Evolutionary conservation across 495 filamentous ascomycete genomes (phyloP).

Genomic region (Penicillium silybi): DNA sequence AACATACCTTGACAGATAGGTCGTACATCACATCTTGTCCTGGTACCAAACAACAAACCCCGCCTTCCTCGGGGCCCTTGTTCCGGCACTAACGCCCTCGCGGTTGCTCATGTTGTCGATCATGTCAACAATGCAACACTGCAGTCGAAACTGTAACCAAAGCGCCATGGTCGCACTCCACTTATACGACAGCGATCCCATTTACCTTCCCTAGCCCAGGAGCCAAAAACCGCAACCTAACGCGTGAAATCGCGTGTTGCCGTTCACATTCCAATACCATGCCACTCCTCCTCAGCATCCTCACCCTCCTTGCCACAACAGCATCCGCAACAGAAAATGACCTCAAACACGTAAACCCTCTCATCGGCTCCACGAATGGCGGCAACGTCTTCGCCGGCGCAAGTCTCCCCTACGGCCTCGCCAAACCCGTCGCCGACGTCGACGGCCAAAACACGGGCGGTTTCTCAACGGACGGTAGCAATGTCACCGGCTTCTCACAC

Average conservation of each 20-base stretch:
- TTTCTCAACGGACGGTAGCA: conserved; percentile 61
- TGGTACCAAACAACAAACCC: background rate
- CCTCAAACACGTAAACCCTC: conserved; percentile 42
- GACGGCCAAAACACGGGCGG: conserved; percentile 65
- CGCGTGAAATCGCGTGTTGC: background rate
- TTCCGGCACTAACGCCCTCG: conserved; percentile 14
- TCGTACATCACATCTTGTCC: too few relatives aligned
- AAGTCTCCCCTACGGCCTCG: conserved; percentile 69
- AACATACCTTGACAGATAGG: too few relatives aligned
- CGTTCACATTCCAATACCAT: background rate
- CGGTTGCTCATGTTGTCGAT: conserved; percentile 8
- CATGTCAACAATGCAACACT: conserved; percentile 19
- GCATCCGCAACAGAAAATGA: conserved; percentile 17
- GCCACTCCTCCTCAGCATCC: background rate
- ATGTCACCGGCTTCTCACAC: conserved; percentile 58
- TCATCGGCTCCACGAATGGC: conserved; percentile 54
- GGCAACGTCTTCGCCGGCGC: conserved; percentile 72
- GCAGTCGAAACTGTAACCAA: conserved; percentile 1
- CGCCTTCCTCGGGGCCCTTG: conserved; percentile 12
- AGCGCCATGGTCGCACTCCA: conserved; percentile 1
- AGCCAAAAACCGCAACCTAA: background rate
- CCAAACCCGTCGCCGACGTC: conserved; percentile 71
- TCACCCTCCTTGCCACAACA: background rate
- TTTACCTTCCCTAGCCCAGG: background rate
- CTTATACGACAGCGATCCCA: background rate